Evolutionary conservation across 2,329 filamentous ascomycete species (phyloP), one percentile per base, ranked within the genome.

Genomic region (Ustilaginoidea virens): DNA sequence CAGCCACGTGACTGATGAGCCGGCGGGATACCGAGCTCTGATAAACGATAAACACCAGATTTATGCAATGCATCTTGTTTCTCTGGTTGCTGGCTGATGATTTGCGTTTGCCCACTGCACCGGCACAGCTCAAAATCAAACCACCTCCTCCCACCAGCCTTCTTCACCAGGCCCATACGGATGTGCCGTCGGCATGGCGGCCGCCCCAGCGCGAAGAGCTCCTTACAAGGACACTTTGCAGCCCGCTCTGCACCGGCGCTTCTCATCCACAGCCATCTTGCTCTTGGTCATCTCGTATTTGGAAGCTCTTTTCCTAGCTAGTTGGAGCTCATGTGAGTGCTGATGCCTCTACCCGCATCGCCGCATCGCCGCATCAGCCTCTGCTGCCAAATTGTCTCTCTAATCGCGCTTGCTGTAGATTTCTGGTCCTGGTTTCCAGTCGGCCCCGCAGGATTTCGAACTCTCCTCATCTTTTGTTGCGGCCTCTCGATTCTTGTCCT

Each of bases 151-250:
- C 21, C 26, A 14, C 19, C 39, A 34, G 33, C 29, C 34, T 34
- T 25, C 13, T 31, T 33, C 23, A 26, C 10, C 16, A 33, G 15
- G 31, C 32, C 46, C 35, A 35, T 36, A 55, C 57, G 46, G 51
- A 63, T 61, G 58, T 48, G 46, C 53, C 49, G 52, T 51, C 43
- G 58, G 48, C 28, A 71, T 71, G 65, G 58, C 65, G 44, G 51
- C 49, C 45, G 52, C 55, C 46, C 60, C 55, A 48, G 64, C 59
- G 57, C 72, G 61, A 63, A 68, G 51, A 47, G 57, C 61, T 44
- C 61, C 67, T 27, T 92, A 93, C 56, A 79, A 83, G 62, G 82
- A 93, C 58, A 92, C 92, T 52, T 60, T 94, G 41, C 92, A 87
- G 36, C 86, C 87, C 28, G 76, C 80, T 29, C 62, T 94, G 38